Percentiles rank a stretch among this genome's conserved stretches.
Conservation (phyloP, 1,139 yeast species). For the Schwanniomyces etchellsii region DNA sequence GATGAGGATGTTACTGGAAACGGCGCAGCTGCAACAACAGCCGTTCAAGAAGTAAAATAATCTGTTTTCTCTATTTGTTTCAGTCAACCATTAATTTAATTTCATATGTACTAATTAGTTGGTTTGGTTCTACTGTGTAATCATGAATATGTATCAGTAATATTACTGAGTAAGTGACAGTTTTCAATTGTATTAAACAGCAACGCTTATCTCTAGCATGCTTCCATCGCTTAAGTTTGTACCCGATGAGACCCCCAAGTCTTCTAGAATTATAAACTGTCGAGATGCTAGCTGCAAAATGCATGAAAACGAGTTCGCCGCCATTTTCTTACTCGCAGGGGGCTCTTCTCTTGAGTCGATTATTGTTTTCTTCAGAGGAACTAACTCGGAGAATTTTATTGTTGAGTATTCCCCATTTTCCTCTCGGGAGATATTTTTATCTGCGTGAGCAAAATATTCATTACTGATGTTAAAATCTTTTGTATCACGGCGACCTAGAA, state of each 20-base stretch:
- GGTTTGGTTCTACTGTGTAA: no score
- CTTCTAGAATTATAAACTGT: no score
- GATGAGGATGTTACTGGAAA: constrained; percentile 18
- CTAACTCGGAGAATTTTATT: constrained; percentile 5
- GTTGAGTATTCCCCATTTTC: constrained; percentile 4
- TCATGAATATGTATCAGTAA: no score
- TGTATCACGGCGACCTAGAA: constrained; percentile 6
- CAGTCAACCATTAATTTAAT: no score
- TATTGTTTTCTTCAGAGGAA: constrained; percentile 11
- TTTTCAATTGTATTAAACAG: no score
- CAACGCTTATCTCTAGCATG: no score
- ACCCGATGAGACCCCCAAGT: no score
- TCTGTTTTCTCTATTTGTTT: constrained; percentile 3
- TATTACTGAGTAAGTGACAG: no score
- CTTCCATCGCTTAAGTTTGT: no score
- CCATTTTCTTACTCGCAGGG: constrained; percentile 17
- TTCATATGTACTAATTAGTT: no score
- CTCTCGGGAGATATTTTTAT: constrained; percentile 2
- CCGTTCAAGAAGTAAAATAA: constrained; percentile 2
- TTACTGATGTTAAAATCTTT: constrained; percentile 4
- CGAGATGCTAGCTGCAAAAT: constrained; percentile 31
- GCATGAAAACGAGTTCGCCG: constrained; percentile 35
- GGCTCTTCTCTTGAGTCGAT: constrained; percentile 5
- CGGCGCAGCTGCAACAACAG: constrained; percentile 1
- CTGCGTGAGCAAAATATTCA: constrained; percentile 2